A percentile compares a stretch with the other conserved stretches of the same genome.
phyloP scores from a whole-genome alignment of 1,284 basidiomycete species.

The Trichosporon sp. region DNA sequence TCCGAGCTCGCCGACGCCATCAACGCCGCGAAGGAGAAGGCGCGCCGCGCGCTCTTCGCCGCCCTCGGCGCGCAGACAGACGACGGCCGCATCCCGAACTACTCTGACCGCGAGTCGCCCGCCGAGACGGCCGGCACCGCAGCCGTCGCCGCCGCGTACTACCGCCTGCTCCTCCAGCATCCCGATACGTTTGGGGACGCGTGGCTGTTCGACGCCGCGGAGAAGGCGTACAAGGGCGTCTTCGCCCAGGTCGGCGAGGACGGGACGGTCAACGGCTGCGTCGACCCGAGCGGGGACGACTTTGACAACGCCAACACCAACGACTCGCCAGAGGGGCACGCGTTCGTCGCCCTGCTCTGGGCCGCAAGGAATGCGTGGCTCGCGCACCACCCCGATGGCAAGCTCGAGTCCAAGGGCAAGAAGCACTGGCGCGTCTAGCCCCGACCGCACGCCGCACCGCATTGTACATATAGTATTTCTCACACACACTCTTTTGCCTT shows the following conservation, averaged over 20 bases:
- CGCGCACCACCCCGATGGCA: background rate
- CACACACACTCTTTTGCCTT: background rate
- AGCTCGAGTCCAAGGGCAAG: background rate
- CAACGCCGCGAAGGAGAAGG: conserved; percentile 54
- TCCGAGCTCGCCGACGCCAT: conserved; percentile 37
- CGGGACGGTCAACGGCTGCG: conserved; percentile 29
- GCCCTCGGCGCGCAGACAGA: conserved; percentile 51
- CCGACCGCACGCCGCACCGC: background rate
- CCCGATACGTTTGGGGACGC: background rate
- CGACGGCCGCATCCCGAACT: conserved; percentile 30
- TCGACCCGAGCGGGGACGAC: conserved; percentile 26
- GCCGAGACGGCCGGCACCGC: conserved; percentile 29
- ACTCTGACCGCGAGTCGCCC: conserved; percentile 15
- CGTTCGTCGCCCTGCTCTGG: conserved; percentile 37
- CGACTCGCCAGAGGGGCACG: conserved; percentile 37
- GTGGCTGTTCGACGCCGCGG: conserved; percentile 11
- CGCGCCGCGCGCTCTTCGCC: conserved; percentile 44
- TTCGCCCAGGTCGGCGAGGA: conserved; percentile 24
- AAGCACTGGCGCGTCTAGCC: background rate
- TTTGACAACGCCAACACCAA: conserved; percentile 1
- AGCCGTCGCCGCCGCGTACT: conserved; percentile 34
- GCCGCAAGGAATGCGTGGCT: conserved; percentile 30
- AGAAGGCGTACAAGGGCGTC: conserved; percentile 29
- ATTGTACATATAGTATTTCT: background rate
- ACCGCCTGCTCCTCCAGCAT: conserved; percentile 26